Conservation (phyloP, 2,329 filamentous ascomycete species). For the Apiospora arundinis region DNA sequence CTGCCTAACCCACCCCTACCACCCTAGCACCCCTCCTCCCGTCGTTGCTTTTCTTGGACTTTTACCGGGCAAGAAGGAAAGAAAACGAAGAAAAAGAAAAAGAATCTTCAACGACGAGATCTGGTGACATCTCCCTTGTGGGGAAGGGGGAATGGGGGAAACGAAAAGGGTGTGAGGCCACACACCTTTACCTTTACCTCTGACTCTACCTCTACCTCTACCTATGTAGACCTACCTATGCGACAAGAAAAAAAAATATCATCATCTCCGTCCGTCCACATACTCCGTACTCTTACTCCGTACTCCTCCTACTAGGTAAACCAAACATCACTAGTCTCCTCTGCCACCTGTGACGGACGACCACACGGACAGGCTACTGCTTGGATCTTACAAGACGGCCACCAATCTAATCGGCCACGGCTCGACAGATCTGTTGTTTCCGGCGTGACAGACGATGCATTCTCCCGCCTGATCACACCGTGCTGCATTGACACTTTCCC, state of each 20-base stretch:
- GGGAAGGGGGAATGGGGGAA: constrained; percentile 1
- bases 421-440: constrained; percentile 16
- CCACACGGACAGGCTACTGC: not conserved
- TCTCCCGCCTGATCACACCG: constrained; percentile 15
- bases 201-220: too few relatives aligned
- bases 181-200: too few relatives aligned
- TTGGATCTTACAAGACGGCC: constrained; percentile 9
- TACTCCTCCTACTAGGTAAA: not conserved
- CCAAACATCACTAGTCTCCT: not conserved
- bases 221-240: too few relatives aligned
- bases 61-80: not conserved
- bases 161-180: not conserved
- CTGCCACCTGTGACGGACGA: constrained; percentile 9
- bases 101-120: constrained; percentile 12
- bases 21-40: not conserved
- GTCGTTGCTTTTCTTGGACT: constrained; percentile 14
- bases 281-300: too few relatives aligned
- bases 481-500: constrained; percentile 14
- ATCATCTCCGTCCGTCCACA: not conserved
- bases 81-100: not conserved
- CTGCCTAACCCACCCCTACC: not conserved
- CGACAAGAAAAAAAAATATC: too few relatives aligned
- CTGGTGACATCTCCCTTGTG: constrained; percentile 16
- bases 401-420: constrained; percentile 18
- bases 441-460: constrained; percentile 16